Evolutionary conservation across 352 stramenopile species (phyloP), one percentile per base, ranked within the genome.

Genomic region (Pythium aristosporum): DNA sequence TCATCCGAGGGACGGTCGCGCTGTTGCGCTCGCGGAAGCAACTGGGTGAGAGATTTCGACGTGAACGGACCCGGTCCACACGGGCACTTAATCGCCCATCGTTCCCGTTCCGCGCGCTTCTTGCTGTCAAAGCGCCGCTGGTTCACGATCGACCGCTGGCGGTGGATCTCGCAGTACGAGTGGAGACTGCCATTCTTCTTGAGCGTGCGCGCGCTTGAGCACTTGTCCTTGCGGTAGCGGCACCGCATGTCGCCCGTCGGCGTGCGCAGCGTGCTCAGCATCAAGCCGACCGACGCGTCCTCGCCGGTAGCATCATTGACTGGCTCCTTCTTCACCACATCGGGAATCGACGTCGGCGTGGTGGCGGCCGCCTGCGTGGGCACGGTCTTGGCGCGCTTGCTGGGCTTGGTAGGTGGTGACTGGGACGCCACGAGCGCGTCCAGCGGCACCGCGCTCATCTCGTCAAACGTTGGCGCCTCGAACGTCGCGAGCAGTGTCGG

Each of bases 121-220:
- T 72, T 67, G 18, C 13, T 21, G 65, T 72, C 66, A 36, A 68
- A 68, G 48, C 54, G 61, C n/a, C 56, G 53, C 71, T 92, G 84
- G 66, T 91, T 92, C 12, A 66, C 59, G 20, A 87, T 67, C 2
- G 81, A 86, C 1, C 76, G 77, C 46, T 71, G 65, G 5, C 83
- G 83, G 59, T 92, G 83, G 49, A 81, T 68, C 41, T 86, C 79
- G 39, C 83, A 92, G 61, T 80, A 87, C 52, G 71, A 77, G 59
- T 92, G 83, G 61, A 85, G 57, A 20, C 56, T 65, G 12, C 83
- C 83, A 60, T 86, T 89, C 58, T 76, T 85, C 71, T 92, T 92
- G 37, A 79, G 49, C 30, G 79, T 80, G 32, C 83, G 81, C n/a
- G 63, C 77, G n/a, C 77, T 52, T 2, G 30, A 63, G 57, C 78